A percentile compares a stretch with the other conserved stretches of the same genome.
These are phyloP conservation scores for Eimeria tenella DNA, from an alignment of 169 alveolate genomes.

Conservation along the genomic window DNA sequence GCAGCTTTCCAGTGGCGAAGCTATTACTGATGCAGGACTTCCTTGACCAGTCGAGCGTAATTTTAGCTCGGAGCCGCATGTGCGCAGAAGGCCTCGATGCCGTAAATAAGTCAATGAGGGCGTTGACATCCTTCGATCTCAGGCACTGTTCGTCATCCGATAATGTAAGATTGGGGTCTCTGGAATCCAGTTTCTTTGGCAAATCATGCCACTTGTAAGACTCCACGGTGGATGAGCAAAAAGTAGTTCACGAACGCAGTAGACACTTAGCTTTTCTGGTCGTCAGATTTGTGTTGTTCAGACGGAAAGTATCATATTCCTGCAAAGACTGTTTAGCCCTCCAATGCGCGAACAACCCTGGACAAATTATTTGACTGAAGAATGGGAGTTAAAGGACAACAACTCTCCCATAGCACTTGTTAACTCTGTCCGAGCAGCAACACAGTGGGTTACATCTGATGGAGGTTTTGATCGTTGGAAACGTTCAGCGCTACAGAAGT, in stretches of 20 bases:
- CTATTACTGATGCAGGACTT: not conserved
- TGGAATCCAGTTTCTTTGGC: not conserved
- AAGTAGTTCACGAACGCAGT: no score
- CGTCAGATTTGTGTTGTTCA: not conserved
- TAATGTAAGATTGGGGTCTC: not conserved
- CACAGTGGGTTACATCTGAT: not conserved
- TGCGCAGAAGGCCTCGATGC: constrained; percentile 16
- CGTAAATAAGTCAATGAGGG: not conserved
- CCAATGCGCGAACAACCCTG: not conserved
- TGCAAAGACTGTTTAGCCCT: constrained; percentile 29
- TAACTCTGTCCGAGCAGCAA: not conserved
- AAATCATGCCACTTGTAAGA: not conserved
- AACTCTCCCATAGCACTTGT: not conserved
- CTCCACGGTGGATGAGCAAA: no score
- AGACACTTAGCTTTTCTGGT: not conserved
- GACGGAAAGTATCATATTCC: not conserved
- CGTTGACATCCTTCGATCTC: not conserved
- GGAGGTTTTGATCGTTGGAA: not conserved
- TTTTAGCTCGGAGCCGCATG: constrained; percentile 18
- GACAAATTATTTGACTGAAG: not conserved
- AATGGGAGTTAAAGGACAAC: constrained; percentile 35
- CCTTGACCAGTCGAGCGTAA: constrained; percentile 3
- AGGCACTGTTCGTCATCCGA: not conserved
- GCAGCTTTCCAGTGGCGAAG: constrained; percentile 39
- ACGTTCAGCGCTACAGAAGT: not conserved